Conservation (phyloP, 2,329 filamentous ascomycete genomes). For the Ceratocystis harringtonii region DNA sequence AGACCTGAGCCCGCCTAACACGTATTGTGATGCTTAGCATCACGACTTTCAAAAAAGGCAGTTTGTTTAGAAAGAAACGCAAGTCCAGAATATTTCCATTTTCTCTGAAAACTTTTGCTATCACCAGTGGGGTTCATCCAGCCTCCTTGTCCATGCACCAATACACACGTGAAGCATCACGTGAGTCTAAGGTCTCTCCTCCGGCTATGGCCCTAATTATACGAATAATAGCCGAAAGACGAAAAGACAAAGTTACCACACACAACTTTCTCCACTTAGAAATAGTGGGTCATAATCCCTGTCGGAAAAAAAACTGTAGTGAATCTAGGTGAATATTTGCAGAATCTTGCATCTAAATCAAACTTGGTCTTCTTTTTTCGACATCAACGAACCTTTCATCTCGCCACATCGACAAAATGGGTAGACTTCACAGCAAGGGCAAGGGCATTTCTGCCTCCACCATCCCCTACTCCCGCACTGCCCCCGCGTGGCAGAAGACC, state of each 20-base stretch:
- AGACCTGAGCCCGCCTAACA: not conserved
- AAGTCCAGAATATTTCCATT: not conserved
- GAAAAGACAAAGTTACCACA: slow-evolving; percentile 14
- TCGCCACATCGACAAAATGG: slow-evolving; percentile 51
- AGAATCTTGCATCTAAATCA: slow-evolving; percentile 17
- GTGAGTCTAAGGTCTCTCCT: not conserved
- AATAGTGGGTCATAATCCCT: slow-evolving; percentile 2
- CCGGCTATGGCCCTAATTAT: slow-evolving; percentile 30
- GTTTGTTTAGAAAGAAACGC: slow-evolving; percentile 4
- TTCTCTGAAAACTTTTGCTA: slow-evolving; percentile 12
- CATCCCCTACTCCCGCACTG: slow-evolving; percentile 87
- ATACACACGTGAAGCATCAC: not conserved
- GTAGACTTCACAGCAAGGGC: slow-evolving; percentile 97
- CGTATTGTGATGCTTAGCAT: not conserved
- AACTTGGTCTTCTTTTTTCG: slow-evolving; percentile 15
- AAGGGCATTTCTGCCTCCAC: slow-evolving; percentile 97
- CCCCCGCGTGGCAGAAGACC: slow-evolving; percentile 96
- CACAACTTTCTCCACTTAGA: slow-evolving; percentile 12
- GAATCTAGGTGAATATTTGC: slow-evolving; percentile 2
- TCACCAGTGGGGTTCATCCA: slow-evolving; percentile 11
- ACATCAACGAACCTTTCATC: slow-evolving; percentile 17
- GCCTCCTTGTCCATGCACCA: slow-evolving; percentile 4
- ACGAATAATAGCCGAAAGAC: slow-evolving; percentile 27
- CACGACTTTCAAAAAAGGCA: not conserved
- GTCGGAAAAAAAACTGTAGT: not conserved